These are phyloP conservation scores for Cercospora canescens DNA, from an alignment of 2,329 filamentous ascomycete genomes.

Conservation along the genomic window DNA sequence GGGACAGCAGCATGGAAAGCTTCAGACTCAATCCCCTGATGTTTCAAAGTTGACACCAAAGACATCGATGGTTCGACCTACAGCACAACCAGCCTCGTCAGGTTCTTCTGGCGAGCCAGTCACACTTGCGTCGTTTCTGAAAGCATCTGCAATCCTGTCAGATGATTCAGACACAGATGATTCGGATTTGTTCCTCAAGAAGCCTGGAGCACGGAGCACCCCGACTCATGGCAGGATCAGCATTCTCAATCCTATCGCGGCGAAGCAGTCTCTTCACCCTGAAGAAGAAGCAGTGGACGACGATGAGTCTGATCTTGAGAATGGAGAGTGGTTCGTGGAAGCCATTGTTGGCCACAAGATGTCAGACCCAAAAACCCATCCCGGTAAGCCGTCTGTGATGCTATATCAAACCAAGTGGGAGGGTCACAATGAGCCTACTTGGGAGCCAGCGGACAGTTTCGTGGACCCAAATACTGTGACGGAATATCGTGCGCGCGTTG, in stretches of 20 bases:
- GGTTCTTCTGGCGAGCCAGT: conserved; percentile 19
- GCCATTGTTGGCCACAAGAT: conserved; percentile 32
- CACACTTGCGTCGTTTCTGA: conserved; percentile 21
- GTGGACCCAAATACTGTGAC: conserved; percentile 28
- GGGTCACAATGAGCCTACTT: conserved; percentile 33
- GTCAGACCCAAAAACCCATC: conserved; percentile 34
- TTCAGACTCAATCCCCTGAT: not conserved
- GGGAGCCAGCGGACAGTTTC: conserved; percentile 38
- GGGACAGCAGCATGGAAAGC: not conserved
- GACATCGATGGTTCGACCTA: conserved; percentile 16
- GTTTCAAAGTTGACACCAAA: not conserved
- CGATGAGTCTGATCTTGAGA: conserved; percentile 17
- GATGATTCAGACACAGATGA: conserved; percentile 14
- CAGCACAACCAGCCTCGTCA: not conserved
- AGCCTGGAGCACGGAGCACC: not conserved
- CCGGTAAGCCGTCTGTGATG: conserved; percentile 31
- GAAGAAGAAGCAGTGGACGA: conserved; percentile 5
- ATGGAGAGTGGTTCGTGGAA: conserved; percentile 32
- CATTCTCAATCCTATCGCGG: conserved; percentile 23
- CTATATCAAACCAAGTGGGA: conserved; percentile 38
- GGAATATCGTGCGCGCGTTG: conserved; percentile 28
- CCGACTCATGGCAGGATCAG: conserved; percentile 16
- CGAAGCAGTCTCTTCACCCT: conserved; percentile 1
- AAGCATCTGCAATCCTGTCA: not conserved
- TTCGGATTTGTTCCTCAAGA: not conserved